Base-by-base conservation (phyloP, 2,329 filamentous ascomycete species). In the Colletotrichum sp. region DNA sequence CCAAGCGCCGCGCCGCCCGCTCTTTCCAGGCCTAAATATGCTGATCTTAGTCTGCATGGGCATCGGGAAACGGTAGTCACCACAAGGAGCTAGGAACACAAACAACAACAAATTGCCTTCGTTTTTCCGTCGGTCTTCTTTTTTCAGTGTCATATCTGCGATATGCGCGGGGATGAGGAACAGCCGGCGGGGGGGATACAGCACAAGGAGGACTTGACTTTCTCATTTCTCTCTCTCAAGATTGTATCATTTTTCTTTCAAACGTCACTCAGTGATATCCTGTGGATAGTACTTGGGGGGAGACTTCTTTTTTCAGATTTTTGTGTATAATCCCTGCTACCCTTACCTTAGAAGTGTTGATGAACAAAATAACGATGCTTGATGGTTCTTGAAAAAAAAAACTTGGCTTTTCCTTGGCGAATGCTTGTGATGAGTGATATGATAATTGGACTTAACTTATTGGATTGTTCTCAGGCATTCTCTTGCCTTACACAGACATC, bases 1-100 rank as follows among this genome's bases (percentile, higher is more conserved):
- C 79, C 80, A 84, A 84, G 81, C 82, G 83, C 63, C 81, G 83
- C 80, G 79, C 82, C 69, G 80, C 84, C 70, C 74, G 74, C 65
- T 59, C 64, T 36, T 76, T 76, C 74, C 60, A 73, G 74, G 74
- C 74, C 70, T 76, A 69, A 57, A 49, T 36, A 13, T 32, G 18
- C n/a, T 21, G 18, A 16, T 52, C 10, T 52, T 24, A 52, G 44
- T 52, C 44, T 52, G n/a, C 44, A 52, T 13, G 21, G 57, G 70
- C 57, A 73, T 76, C 55, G 59, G 59, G 26, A 26, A 28, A 52
- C 32, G 30, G 32, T 49, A 49, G 39, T 49, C 70, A 74, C 34
- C 30, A 49, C 32, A 65, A 49, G 64, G 39, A 65, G 65, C 59
- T 36, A 44, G 71, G 57, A 52, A 21, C n/a, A 52, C n/a, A 52